Base-by-base conservation (phyloP, 2,329 filamentous ascomycete genomes). In the Mariannaea sp. region DNA sequence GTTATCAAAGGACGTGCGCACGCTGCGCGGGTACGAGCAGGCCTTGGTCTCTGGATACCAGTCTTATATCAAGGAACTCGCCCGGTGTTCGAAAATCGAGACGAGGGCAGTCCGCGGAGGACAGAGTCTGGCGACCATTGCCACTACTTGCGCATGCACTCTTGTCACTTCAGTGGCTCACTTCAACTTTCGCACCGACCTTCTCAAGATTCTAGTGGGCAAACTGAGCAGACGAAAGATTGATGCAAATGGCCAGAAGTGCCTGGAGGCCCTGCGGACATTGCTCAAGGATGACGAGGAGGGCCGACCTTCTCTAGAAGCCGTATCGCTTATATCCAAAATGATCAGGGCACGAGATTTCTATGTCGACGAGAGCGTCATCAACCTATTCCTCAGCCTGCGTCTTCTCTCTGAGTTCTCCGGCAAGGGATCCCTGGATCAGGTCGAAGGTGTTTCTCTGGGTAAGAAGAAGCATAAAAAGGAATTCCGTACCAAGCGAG, bases 281-380 rank as follows among this genome's bases (percentile, higher is more conserved):
- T 76, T 97, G 1, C 97, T 97, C 67, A 78, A 79, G 16, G 86
- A 92, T 10, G 94, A 99, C 58, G 91, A 97, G 42, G 93, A 97
- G 67, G 94, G 94, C 13, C 85, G 89, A 14, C 86, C 92, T 1
- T 91, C 92, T 1, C 80, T 96, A 62, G 94, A 99, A 70, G 89
- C 90, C 0, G 90, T 96, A 9, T 84, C 86, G 1, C 79, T 96
- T 49, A 77, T 99, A 35, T 85, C 90, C 19, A 96, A 94, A 76
- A 96, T 97, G 92, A 93, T 99, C 86, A 96, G 90, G 74, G 86
- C 86, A 2, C 87, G 86, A 61, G 85, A 93, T 53, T 99, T 90
- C 71, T 77, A 85, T 40, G 82, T 97, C 22, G 84, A 97, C 63
- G 92, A 97, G 72, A 87, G 81, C 64, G 88, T 95, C 1, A 74